Evolutionary conservation across 169 alveolate genomes (phyloP).

Genomic region (Plasmodium adleri): DNA sequence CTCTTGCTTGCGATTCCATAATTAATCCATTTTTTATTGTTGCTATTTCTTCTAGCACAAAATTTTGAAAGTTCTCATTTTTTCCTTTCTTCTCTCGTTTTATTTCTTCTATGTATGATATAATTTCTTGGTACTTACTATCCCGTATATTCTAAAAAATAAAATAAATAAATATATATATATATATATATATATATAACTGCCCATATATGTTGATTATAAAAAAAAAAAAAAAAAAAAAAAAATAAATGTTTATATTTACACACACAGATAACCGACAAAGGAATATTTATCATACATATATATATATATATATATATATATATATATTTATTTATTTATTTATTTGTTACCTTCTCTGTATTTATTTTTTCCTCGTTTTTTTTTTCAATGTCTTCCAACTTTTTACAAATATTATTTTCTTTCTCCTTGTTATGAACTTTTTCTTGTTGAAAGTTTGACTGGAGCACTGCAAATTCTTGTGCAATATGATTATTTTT

Average conservation of each 20-base stretch:
- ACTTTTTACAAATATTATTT: conserved; percentile 47
- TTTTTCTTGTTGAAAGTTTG: conserved; percentile 53
- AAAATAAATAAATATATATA: neutral
- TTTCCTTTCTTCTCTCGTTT: conserved; percentile 71
- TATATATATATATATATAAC: neutral
- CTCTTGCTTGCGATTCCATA: conserved; percentile 90
- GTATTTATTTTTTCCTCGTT: conserved; percentile 22
- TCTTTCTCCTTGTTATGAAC: conserved; percentile 58
- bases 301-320: conserved; percentile 3
- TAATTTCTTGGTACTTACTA: conserved; percentile 69
- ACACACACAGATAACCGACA: neutral
- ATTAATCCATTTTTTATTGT: conserved; percentile 86
- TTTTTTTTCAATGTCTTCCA: conserved; percentile 54
- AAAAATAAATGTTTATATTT: neutral
- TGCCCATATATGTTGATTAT: neutral
- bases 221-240: neutral
- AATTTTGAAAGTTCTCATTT: conserved; percentile 79
- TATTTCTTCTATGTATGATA: conserved; percentile 57
- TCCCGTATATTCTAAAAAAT: conserved; percentile 44
- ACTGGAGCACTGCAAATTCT: conserved; percentile 40
- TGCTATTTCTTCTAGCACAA: conserved; percentile 87
- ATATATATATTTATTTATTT: neutral
- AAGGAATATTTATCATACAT: neutral
- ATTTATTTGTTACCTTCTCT: conserved; percentile 20
- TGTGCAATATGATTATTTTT: conserved; percentile 52